Base-by-base conservation (phyloP, 2,329 filamentous ascomycete species). In the Cercospora sesami region DNA sequence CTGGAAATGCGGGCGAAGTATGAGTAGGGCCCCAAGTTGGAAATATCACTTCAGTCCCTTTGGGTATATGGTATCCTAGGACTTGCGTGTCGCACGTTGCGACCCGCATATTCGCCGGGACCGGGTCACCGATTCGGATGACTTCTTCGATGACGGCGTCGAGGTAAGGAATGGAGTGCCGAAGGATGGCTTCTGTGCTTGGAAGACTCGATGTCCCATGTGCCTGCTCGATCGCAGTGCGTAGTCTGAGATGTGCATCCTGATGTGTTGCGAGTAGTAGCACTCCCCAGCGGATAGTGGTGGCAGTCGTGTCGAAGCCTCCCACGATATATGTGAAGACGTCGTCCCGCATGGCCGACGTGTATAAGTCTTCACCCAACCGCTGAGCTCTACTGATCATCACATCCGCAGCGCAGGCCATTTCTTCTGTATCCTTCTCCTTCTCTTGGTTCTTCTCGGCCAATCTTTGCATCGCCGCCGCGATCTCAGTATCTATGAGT, bases 271-370 rank as follows among this genome's bases (percentile, higher is more conserved):
- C 73, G 8, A 83, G 75, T 62, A 74, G 72, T 59, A 83, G 83
- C 5, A 83, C 58, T 3, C 70, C 77, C 81, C 82, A 83, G 48
- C 70, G 68, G 0, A 83, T 69, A 0, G 81, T 80, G 4, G 79
- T 81, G 14, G 79, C 76, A 1, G 80, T 83, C 0, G 83, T 84
- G 45, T 85, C 82, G 67, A 83, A 80, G 12, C 82, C 83, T 16
- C 80, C 79, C 18, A 80, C 67, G 2, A 80, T 67, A 65, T 79
- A 78, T 4, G 75, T 78, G 42, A 77, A 78, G 2, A 79, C 66
- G 70, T 80, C 72, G 48, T 72, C 68, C n/a, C 64, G 68, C 12
- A 70, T 69, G 5, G 67, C 72, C 70, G 66, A 72, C 72, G 77
- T 65, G 55, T 74, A 30, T 60, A 70, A 75, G 10, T 73, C 30